phyloP scores from a whole-genome alignment of 2,329 filamentous ascomycete genomes.

The Cytospora mali region DNA sequence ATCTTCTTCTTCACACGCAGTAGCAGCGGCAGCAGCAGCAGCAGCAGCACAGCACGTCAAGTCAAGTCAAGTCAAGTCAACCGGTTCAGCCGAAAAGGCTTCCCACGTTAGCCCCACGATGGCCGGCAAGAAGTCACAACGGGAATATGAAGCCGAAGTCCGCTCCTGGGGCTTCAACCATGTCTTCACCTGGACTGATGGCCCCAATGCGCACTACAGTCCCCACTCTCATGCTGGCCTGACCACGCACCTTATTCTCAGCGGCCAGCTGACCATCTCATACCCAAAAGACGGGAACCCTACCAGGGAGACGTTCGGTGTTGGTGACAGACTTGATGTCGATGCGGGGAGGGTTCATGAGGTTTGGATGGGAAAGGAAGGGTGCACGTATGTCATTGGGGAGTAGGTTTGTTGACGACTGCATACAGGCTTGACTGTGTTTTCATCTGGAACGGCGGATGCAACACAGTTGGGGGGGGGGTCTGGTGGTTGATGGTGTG shows the following conservation, averaged over 20 bases:
- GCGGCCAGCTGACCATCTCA: slow-evolving; percentile 65
- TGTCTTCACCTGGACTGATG: slow-evolving; percentile 74
- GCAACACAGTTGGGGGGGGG: too few species aligned
- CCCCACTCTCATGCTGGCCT: slow-evolving; percentile 66
- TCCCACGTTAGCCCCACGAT: too few species aligned
- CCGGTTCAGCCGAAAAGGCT: too few species aligned
- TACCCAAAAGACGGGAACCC: slow-evolving; percentile 63
- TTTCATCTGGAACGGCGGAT: too few species aligned
- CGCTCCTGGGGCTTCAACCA: slow-evolving; percentile 69
- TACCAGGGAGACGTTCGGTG: slow-evolving; percentile 60
- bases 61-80: too few species aligned
- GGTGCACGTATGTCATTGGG: slow-evolving; percentile 70
- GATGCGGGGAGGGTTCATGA: slow-evolving; percentile 66
- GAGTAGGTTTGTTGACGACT: slow-evolving; percentile 44
- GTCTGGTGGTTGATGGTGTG: too few species aligned
- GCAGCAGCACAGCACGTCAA: too few species aligned
- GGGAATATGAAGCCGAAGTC: slow-evolving; percentile 62
- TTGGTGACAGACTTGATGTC: slow-evolving; percentile 67
- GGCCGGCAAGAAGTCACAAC: slow-evolving; percentile 41
- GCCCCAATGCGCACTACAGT: slow-evolving; percentile 66
- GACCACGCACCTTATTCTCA: slow-evolving; percentile 70
- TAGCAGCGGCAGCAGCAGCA: background rate
- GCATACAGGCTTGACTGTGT: too few species aligned
- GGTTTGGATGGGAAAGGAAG: slow-evolving; percentile 67
- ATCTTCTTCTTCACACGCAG: background rate